Percentiles rank a stretch among this genome's conserved stretches.
phyloP scores from a whole-genome alignment of 2,329 filamentous ascomycete genomes.

The Xylariaceae sp. region DNA sequence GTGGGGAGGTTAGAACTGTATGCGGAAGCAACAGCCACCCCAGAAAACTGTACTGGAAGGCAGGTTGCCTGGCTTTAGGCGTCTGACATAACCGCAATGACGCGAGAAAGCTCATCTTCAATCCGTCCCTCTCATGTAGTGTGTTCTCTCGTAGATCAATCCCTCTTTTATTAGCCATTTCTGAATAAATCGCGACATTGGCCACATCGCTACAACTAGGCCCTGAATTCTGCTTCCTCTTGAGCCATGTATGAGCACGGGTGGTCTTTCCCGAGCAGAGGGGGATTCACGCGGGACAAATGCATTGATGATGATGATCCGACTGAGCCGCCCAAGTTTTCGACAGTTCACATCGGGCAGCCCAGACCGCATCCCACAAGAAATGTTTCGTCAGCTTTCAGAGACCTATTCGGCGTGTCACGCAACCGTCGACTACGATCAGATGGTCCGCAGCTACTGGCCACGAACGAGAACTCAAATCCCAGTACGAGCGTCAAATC shows the following conservation, averaged over 20 bases:
- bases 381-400: slow-evolving; percentile 13
- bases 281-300: slow-evolving; percentile 8
- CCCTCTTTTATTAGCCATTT: too few relatives aligned
- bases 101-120: too few relatives aligned
- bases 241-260: slow-evolving; percentile 14
- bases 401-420: slow-evolving; percentile 13
- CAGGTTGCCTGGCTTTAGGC: too few relatives aligned
- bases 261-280: slow-evolving; percentile 17
- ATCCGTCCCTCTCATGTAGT: too few relatives aligned
- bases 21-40: too few relatives aligned
- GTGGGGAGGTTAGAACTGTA: too few relatives aligned
- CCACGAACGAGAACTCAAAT: slow-evolving; percentile 10
- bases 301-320: slow-evolving; percentile 4
- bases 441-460: neutral
- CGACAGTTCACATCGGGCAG: slow-evolving; percentile 13
- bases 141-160: too few relatives aligned
- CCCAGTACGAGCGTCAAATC: neutral
- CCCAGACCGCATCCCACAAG: slow-evolving; percentile 3
- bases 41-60: too few relatives aligned
- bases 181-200: neutral
- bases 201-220: neutral
- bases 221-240: neutral
- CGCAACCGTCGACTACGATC: slow-evolving; percentile 7
- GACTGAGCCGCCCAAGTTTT: slow-evolving; percentile 5
- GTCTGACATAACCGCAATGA: too few relatives aligned